Base-by-base conservation (phyloP, 2,329 filamentous ascomycete genomes). In the Sodiomyces alkalinus region DNA sequence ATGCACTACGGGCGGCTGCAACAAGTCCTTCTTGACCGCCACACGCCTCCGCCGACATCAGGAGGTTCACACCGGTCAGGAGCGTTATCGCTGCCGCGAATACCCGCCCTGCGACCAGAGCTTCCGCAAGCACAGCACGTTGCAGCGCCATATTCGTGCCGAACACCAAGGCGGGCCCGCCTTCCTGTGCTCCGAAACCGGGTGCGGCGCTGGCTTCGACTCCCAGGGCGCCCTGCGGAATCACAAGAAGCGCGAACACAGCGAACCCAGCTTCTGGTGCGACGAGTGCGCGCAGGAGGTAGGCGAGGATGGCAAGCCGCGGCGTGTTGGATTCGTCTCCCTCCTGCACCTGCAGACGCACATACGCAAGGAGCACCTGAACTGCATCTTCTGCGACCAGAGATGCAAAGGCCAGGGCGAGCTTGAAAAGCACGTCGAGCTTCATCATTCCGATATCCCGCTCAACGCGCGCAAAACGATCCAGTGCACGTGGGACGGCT, bases 121-220 rank as follows among this genome's bases (percentile, higher is more conserved):
- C 13, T 96, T 94, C 50, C 71, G 87, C 35, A 94, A 93, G 52
- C 78, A 83, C 47, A 74, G 83, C 39, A 92, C 85, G 0, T 63
- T 94, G 11, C 74, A 86, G 47, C 75, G 80, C 28, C 87, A 96
- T 47, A 69, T 93, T 37, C 71, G 76, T 30, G 69, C 71, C 7
- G 76, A 74, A 9, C 87, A 96, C 49, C 56, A 87, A 21, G 61
- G 75, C 17, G 53, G 77, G 33, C 71, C 76, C 25, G 73, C 81
- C 0, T 92, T 74, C 43, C 62, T 64, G 5, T 96, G 87, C 49
- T 58, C 61, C 1, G 61, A 76, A 32, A 42, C 43, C 11, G 47
- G 42, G 24, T 94, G 87, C 43, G 52, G 56, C 1, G 66, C 68
- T 34, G 74, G 70, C 3, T 94, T 90, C 44, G 75, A 87, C 37